Percentiles rank a stretch among this genome's conserved stretches.
Conservation (phyloP, 1,284 basidiomycete species). For the Ceraceosorus bombacis region DNA sequence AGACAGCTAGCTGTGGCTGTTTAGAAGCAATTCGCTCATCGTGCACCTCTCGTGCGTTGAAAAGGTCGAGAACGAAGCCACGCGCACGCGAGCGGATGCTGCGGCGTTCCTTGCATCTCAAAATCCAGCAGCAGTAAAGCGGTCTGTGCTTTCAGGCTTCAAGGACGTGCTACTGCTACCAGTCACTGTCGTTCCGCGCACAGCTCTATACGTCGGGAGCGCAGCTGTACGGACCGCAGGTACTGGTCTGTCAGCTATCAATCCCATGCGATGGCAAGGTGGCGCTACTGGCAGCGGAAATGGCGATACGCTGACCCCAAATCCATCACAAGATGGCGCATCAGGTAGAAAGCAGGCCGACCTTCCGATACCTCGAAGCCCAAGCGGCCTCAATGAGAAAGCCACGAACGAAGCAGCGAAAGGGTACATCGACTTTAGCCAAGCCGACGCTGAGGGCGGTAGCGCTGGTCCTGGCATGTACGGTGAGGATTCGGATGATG, state of each 20-base stretch:
- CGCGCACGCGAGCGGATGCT: constrained; percentile 45
- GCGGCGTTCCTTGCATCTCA: constrained; percentile 65
- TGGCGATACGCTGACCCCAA: constrained; percentile 4
- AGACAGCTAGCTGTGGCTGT: neutral
- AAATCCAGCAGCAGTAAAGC: constrained; percentile 85
- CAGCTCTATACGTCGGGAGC: constrained; percentile 57
- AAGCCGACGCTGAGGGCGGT: constrained; percentile 1
- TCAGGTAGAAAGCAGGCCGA: too few relatives aligned
- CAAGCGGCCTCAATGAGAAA: constrained; percentile 1
- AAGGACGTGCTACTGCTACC: constrained; percentile 80
- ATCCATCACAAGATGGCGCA: neutral
- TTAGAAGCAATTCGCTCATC: constrained; percentile 6
- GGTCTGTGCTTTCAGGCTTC: constrained; percentile 84
- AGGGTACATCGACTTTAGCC: constrained; percentile 32
- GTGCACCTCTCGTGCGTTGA: constrained; percentile 4
- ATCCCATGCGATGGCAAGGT: constrained; percentile 33
- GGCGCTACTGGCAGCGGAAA: neutral
- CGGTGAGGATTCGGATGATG: constrained; percentile 15
- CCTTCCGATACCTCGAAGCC: too few relatives aligned
- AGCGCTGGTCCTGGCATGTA: neutral
- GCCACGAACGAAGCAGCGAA: constrained; percentile 2
- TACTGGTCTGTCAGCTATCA: constrained; percentile 25
- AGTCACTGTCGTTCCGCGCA: constrained; percentile 88
- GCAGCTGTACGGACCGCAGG: constrained; percentile 35
- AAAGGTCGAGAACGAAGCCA: constrained; percentile 12